Percentiles rank a stretch among this genome's conserved stretches.
phyloP scores from a whole-genome alignment of 1,284 basidiomycete species.

The Earliella scabrosa region DNA sequence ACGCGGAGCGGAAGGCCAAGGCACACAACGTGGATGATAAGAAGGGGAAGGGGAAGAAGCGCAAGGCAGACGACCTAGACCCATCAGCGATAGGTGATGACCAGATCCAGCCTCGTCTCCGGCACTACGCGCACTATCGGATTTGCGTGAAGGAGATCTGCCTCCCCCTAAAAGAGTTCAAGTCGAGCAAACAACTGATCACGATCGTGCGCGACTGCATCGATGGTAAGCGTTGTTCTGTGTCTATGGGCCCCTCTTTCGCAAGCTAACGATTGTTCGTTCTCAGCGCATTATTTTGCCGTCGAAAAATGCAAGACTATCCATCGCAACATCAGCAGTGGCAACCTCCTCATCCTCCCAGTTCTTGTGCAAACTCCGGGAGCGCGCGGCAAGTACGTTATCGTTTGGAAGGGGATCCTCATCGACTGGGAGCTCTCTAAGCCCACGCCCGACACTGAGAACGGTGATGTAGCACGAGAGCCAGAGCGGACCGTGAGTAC shows the following conservation, averaged over 20 bases:
- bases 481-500: background rate
- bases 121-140: background rate
- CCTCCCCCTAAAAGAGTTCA: slow-evolving; percentile 1
- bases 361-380: background rate
- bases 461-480: background rate
- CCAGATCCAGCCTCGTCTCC: no score
- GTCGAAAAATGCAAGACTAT: background rate
- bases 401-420: background rate
- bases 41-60: background rate
- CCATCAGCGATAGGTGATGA: no score
- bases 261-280: background rate
- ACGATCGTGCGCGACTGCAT: slow-evolving; percentile 3
- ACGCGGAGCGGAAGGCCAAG: background rate
- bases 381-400: background rate
- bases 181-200: background rate
- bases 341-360: slow-evolving; percentile 8
- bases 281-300: background rate
- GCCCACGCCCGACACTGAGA: background rate
- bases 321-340: slow-evolving; percentile 9
- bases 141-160: background rate
- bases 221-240: slow-evolving; percentile 1
- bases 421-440: background rate
- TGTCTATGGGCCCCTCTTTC: background rate
- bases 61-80: background rate
- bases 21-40: background rate